These are phyloP conservation scores for Vickermania spadyakhi DNA, from an alignment of 208 protist species.

Conservation along the genomic window DNA sequence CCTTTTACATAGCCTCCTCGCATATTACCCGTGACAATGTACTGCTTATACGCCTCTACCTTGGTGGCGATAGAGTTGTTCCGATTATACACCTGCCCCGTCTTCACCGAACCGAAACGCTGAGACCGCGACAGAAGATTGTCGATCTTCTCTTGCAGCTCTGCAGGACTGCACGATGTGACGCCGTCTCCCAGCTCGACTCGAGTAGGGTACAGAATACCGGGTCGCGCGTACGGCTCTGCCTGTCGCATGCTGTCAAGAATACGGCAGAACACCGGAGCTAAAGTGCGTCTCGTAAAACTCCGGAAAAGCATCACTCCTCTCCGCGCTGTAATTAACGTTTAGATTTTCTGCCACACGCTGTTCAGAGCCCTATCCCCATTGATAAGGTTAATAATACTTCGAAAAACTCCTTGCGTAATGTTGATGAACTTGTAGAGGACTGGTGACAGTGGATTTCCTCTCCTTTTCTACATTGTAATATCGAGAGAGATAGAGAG, in stretches of 20 bases:
- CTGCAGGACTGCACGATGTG: conserved; percentile 31
- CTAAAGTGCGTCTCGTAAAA: too few relatives aligned
- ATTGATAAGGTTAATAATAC: too few relatives aligned
- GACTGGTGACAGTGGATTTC: too few relatives aligned
- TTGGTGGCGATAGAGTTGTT: conserved; percentile 44
- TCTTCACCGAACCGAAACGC: conserved; percentile 62
- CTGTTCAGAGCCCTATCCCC: too few relatives aligned
- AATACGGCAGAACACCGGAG: conserved; percentile 77
- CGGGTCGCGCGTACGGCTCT: conserved; percentile 45
- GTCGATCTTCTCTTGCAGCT: conserved; percentile 67
- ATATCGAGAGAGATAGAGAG: too few relatives aligned
- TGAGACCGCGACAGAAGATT: conserved; percentile 48
- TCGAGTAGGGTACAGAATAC: conserved; percentile 74
- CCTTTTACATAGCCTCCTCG: conserved; percentile 80
- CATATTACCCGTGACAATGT: conserved; percentile 80
- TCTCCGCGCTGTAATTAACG: too few relatives aligned
- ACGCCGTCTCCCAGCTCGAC: conserved; percentile 70
- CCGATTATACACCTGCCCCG: conserved; percentile 59
- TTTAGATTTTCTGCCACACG: too few relatives aligned
- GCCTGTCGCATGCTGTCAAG: conserved; percentile 60
- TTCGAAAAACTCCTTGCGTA: too few relatives aligned
- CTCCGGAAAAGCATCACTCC: too few relatives aligned
- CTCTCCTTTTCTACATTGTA: too few relatives aligned
- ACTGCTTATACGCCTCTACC: conserved; percentile 61
- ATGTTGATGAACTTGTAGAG: too few relatives aligned